Base-by-base conservation (phyloP, 805 yeast species). In the Teunomyces gatunensis region DNA sequence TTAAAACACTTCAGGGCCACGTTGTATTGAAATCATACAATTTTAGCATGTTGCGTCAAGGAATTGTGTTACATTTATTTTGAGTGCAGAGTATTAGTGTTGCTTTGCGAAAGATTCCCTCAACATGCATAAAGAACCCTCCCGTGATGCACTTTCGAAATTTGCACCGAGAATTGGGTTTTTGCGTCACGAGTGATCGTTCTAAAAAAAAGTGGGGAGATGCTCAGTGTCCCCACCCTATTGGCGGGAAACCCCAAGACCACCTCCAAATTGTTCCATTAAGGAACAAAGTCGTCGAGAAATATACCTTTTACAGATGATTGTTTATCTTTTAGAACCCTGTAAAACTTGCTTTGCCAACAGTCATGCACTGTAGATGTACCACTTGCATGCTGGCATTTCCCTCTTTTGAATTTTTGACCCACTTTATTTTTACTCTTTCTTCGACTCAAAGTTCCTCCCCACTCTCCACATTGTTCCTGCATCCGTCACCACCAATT, bases 391-490 rank as follows among this genome's bases (percentile, higher is more conserved):
- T n/a, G 18, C 17, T 32, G 11, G 15, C 18, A 32, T 32, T 13
- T 32, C 34, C 27, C 27, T 25, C 11, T 32, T 32, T 32, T 21
- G 27, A 7, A 35, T 20, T 12, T 35, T 17, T 12, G 23, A 12
- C 39, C 39, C 27, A 35, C 23, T 18, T 35, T 37, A 20, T 37
- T 12, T 23, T 23, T 21, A 5, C 28, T n/a, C 13, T n/a, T n/a
- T 11, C 29, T 12, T 13, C 34, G 34, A 32, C 25, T 37, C 40
- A 17, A 23, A 37, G 40, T 37, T 27, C 20, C 40, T 23, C 40
- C 40, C 40, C 40, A 37, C 40, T 37, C 40, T 37, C 40, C 40
- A 37, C 40, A 37, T 25, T 27, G 40, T 23, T 37, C 40, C 40
- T 37, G 40, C 40, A 37, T 29, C 40, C 9, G 11, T 23, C 13